phyloP scores from a whole-genome alignment of 2,329 filamentous ascomycete species.

The Clonostachys rhizophaga region DNA sequence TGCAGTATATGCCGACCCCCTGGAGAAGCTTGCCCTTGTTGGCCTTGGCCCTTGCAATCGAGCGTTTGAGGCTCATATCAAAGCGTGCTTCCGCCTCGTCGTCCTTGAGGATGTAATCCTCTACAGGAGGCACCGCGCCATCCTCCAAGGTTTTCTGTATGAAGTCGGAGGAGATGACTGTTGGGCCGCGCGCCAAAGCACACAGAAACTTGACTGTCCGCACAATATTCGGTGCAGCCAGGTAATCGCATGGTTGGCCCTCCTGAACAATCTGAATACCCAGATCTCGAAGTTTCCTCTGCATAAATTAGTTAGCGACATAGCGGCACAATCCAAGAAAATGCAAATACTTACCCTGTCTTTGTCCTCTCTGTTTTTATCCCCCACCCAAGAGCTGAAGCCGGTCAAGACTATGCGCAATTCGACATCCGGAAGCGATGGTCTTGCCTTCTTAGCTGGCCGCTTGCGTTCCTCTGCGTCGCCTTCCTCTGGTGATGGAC shows the following conservation, averaged over 20 bases:
- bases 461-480: conserved; percentile 41
- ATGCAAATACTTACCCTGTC: conserved; percentile 62
- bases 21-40: conserved; percentile 75
- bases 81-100: conserved; percentile 67
- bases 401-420: conserved; percentile 80
- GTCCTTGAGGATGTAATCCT: conserved; percentile 68
- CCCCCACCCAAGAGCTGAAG: conserved; percentile 75
- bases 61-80: conserved; percentile 63
- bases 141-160: conserved; percentile 72
- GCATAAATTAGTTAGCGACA: conserved; percentile 2
- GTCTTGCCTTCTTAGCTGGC: conserved; percentile 59
- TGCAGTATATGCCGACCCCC: conserved; percentile 79
- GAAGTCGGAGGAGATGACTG: conserved; percentile 72
- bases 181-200: conserved; percentile 75
- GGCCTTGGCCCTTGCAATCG: conserved; percentile 64
- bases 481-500: conserved; percentile 33
- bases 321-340: neutral
- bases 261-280: conserved; percentile 80
- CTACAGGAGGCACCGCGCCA: conserved; percentile 55
- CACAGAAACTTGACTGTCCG: conserved; percentile 93
- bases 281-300: conserved; percentile 78
- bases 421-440: conserved; percentile 54
- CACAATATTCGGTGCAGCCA: conserved; percentile 82
- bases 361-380: conserved; percentile 67
- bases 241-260: conserved; percentile 71